Evolutionary conservation across 148 eudicot species (phyloP).

Genomic region (Heliamphora exappendiculata): DNA sequence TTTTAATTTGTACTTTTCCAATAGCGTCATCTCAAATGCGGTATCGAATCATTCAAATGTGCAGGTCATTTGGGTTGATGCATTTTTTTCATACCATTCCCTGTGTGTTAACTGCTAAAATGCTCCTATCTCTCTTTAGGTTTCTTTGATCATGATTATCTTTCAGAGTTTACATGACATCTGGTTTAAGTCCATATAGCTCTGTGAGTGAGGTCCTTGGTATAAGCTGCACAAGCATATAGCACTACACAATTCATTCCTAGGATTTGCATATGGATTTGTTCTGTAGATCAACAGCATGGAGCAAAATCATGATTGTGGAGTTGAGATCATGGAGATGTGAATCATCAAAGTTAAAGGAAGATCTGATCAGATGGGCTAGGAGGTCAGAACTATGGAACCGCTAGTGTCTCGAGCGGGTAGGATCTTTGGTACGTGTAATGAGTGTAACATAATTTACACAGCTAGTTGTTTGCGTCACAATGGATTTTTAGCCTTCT

Average conservation of each 20-base stretch:
- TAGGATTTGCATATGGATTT: not conserved
- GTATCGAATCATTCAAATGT: too few relatives aligned
- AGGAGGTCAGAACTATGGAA: not conserved
- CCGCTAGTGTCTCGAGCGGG: not conserved
- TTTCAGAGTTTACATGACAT: too few relatives aligned
- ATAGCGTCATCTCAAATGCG: too few relatives aligned
- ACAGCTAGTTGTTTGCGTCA: too few relatives aligned
- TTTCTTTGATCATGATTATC: too few relatives aligned
- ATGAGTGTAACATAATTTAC: not conserved
- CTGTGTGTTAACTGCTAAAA: too few relatives aligned
- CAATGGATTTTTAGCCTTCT: not conserved
- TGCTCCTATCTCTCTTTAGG: too few relatives aligned
- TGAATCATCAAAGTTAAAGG: not conserved
- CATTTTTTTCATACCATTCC: too few relatives aligned
- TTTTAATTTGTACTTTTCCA: too few relatives aligned
- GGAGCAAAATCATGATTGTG: not conserved
- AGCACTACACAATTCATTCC: not conserved
- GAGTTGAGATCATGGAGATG: not conserved
- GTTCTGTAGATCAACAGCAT: too few relatives aligned
- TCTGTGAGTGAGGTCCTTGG: not conserved
- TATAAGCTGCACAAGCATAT: not conserved
- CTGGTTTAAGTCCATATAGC: too few relatives aligned
- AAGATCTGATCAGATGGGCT: not conserved
- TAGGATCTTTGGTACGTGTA: not conserved
- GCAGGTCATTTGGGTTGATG: too few relatives aligned